phyloP scores from a whole-genome alignment of 2,329 filamentous ascomycete genomes.

The Mariannaea sp. region DNA sequence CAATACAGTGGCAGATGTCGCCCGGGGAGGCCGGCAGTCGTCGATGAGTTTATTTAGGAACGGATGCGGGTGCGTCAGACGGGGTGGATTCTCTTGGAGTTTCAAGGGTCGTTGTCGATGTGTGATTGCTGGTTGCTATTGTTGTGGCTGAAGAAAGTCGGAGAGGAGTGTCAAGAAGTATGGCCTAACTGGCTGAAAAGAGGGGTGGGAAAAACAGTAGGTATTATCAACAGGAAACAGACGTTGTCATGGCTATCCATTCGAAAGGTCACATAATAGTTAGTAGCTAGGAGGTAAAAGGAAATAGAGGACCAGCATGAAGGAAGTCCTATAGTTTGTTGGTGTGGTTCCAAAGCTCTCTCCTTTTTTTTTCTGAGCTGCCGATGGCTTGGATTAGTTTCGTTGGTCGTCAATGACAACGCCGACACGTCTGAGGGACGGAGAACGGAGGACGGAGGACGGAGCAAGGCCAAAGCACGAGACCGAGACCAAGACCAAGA shows the following conservation, averaged over 20 bases:
- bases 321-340: background rate
- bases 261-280: no score
- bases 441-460: no score
- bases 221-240: no score
- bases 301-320: background rate
- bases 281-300: background rate
- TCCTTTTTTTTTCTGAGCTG: no score
- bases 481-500: no score
- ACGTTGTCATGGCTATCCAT: no score
- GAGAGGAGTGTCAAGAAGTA: background rate
- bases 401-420: conserved; percentile 18
- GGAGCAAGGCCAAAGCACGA: no score
- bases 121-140: background rate
- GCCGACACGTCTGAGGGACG: no score
- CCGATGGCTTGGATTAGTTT: background rate
- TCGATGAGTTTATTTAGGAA: background rate
- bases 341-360: background rate
- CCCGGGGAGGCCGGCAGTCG: conserved; percentile 12
- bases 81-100: conserved; percentile 5
- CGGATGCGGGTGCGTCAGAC: conserved; percentile 10
- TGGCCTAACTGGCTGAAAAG: background rate
- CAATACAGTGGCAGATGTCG: no score
- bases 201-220: no score
- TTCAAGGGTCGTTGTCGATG: conserved; percentile 1
- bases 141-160: no score